phyloP scores from a whole-genome alignment of 164 flowering plant species.

The Vitis riparia region DNA sequence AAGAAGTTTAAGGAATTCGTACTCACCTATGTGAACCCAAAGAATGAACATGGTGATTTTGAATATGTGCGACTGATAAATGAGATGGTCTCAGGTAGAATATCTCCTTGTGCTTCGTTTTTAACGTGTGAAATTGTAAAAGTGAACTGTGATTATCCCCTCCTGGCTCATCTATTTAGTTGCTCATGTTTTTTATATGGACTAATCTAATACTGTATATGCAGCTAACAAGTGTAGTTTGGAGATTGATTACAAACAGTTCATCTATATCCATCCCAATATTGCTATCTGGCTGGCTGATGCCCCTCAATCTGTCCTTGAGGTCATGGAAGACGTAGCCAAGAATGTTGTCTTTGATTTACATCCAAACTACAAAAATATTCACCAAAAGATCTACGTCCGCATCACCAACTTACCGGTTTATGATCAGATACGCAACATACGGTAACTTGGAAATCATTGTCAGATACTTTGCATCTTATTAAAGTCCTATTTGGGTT shows the following conservation, averaged over 20 bases:
- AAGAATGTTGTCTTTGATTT: constrained; percentile 75
- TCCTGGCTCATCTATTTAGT: neutral
- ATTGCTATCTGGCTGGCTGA: constrained; percentile 99
- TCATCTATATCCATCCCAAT: constrained; percentile 85
- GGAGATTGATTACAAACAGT: constrained; percentile 96
- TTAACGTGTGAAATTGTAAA: neutral
- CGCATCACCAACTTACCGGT: constrained; percentile 89
- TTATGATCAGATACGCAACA: constrained; percentile 95
- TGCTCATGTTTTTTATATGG: neutral
- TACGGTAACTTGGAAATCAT: constrained; percentile 46
- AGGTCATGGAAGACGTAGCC: constrained; percentile 98
- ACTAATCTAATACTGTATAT: constrained; percentile 14
- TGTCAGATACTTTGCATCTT: constrained; percentile 3
- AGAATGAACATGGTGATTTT: constrained; percentile 61
- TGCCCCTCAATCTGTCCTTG: constrained; percentile 95
- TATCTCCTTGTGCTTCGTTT: neutral
- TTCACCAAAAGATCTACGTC: constrained; percentile 85
- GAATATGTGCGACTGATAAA: constrained; percentile 82
- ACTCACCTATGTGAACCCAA: constrained; percentile 69
- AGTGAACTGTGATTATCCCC: neutral
- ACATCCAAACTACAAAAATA: constrained; percentile 83
- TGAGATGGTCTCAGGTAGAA: constrained; percentile 89
- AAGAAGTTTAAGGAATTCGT: constrained; percentile 87
- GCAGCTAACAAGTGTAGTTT: constrained; percentile 95
- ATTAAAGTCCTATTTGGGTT: neutral